Evolutionary conservation across 345 rosid genomes (phyloP).

Genomic region (Salix purpurea): DNA sequence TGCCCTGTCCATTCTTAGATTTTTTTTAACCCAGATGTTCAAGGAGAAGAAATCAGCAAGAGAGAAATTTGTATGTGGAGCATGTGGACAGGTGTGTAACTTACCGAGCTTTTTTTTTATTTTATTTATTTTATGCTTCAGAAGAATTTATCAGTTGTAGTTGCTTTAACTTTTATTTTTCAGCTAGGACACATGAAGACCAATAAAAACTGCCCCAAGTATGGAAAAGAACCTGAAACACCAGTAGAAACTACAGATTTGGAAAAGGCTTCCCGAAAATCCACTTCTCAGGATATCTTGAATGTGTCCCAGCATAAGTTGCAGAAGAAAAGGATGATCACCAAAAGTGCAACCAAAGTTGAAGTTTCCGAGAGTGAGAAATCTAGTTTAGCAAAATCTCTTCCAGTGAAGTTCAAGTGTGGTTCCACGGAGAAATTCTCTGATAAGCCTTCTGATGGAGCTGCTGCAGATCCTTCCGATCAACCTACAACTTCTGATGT

Average conservation of each 20-base stretch:
- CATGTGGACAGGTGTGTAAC: conserved; percentile 81
- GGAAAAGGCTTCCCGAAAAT: conserved; percentile 57
- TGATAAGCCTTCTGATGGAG: conserved; percentile 48
- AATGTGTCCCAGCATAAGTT: conserved; percentile 52
- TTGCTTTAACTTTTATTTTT: conserved; percentile 14
- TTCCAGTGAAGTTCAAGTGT: conserved; percentile 73
- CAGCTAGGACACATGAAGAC: conserved; percentile 99
- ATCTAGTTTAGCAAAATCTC: conserved; percentile 42
- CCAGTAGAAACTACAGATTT: conserved; percentile 46
- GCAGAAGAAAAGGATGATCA: conserved; percentile 49
- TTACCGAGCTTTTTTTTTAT: not conserved
- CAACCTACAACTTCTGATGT: conserved; percentile 38
- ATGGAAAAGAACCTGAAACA: conserved; percentile 73
- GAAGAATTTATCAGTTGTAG: conserved; percentile 7
- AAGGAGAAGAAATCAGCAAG: conserved; percentile 97
- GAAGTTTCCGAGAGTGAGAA: conserved; percentile 60
- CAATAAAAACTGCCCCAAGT: conserved; percentile 92
- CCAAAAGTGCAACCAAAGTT: conserved; percentile 45
- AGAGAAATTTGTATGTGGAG: conserved; percentile 90
- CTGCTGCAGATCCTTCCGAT: conserved; percentile 50
- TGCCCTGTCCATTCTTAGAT: not conserved
- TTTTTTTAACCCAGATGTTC: conserved; percentile 39
- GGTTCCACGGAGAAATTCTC: conserved; percentile 45
- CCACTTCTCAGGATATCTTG: conserved; percentile 45
- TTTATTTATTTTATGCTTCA: not conserved